phyloP scores from a whole-genome alignment of 2,329 filamentous ascomycete genomes.

The Ascochyta clinopodiicola region DNA sequence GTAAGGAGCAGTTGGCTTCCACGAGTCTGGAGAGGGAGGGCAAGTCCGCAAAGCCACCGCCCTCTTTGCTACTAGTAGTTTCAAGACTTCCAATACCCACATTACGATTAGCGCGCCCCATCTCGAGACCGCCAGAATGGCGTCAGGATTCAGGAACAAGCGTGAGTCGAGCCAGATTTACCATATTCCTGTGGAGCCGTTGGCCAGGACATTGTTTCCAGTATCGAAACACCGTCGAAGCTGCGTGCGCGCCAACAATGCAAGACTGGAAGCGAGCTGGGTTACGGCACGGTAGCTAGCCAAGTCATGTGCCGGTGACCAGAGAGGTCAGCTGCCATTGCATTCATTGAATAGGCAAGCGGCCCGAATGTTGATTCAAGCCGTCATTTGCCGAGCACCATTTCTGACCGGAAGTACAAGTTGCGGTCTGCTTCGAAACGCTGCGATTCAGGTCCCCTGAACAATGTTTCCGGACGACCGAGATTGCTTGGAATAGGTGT shows the following conservation, averaged over 20 bases:
- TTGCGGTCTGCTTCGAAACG: constrained; percentile 28
- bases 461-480: constrained; percentile 22
- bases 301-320: constrained; percentile 16
- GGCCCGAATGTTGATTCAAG: constrained; percentile 23
- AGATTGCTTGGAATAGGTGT: constrained; percentile 12
- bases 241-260: constrained; percentile 21
- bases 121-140: constrained; percentile 30
- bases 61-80: constrained; percentile 12
- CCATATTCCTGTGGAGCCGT: background rate
- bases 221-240: background rate
- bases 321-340: constrained; percentile 27
- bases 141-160: constrained; percentile 29
- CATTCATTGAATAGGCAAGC: constrained; percentile 23
- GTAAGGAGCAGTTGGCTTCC: constrained; percentile 20
- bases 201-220: constrained; percentile 1
- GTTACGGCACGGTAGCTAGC: constrained; percentile 2
- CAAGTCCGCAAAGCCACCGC: constrained; percentile 14
- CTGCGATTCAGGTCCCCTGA: constrained; percentile 20
- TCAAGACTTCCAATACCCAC: constrained; percentile 11
- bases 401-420: constrained; percentile 26
- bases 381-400: constrained; percentile 28
- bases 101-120: constrained; percentile 25
- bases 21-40: constrained; percentile 13
- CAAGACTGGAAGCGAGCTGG: constrained; percentile 19
- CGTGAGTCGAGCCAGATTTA: constrained; percentile 10